Evolutionary conservation across 2,329 filamentous ascomycete genomes (phyloP).

Genomic region (Colletotrichum chrysophilum): DNA sequence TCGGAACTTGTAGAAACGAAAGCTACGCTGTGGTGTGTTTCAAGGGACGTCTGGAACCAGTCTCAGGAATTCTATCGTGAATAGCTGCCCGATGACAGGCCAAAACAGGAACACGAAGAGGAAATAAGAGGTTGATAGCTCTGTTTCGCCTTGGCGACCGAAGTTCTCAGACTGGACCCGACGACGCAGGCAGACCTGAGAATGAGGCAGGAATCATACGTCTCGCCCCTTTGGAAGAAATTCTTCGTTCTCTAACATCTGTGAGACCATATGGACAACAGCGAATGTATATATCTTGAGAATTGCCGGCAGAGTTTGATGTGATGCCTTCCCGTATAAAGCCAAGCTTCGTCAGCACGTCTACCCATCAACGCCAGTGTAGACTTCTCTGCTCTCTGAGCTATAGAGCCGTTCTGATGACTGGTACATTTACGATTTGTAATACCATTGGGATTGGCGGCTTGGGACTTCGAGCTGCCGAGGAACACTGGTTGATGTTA

Average conservation of each 20-base stretch:
- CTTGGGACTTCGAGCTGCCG: neutral
- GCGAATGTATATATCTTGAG: fast-evolving
- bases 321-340: neutral
- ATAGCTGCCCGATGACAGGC: neutral
- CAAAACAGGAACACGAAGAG: neutral
- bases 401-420: neutral
- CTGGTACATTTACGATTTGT: neutral
- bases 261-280: fast-evolving
- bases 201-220: no score
- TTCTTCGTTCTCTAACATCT: no score
- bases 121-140: fast-evolving
- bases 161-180: neutral
- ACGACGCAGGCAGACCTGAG: neutral
- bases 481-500: neutral
- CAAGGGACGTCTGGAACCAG: neutral
- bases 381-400: no score
- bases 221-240: fast-evolving
- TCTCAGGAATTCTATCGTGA: neutral
- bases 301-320: neutral
- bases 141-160: neutral
- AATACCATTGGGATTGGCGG: fast-evolving
- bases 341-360: neutral
- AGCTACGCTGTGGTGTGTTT: fast-evolving
- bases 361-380: neutral
- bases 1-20: neutral